Base-by-base conservation (phyloP, 305 asterid species). In the Salvia sclarea region DNA sequence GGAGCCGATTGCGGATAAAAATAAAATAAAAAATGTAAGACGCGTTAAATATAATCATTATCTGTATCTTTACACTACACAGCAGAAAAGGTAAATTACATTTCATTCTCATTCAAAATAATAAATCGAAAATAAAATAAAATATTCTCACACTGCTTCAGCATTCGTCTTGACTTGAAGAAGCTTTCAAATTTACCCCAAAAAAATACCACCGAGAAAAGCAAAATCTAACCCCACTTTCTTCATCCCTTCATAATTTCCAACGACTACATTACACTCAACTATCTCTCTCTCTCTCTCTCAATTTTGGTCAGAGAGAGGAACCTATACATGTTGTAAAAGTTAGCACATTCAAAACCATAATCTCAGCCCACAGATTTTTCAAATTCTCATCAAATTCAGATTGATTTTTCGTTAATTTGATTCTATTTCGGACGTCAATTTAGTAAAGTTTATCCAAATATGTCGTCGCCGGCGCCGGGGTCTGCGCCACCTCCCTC, bases 401-500 rank as follows among this genome's bases (percentile, higher is more conserved):
- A 24, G 16, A 48, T 25, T 68, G 16, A 30, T 20, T 45, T 14
- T 43, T 40, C 41, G 10, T 66, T 52, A 4, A 25, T 25, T 25
- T 4, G 30, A 25, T 25, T 25, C 30, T 2, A 40, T 68, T 43
- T 12, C 0, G 41, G 24, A 28, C 37, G 4, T 41, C 30, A 16
- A 22, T 52, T 49, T 35, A 11, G 59, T 16, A 38, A 13, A 10
- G 53, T 35, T 31, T 1, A 47, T 48, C 14, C 5, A 20, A 55
- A 16, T 21, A 78, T 74, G 82, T 74, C 82, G 49, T 44, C 79
- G 71, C 82, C 82, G 63, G 79, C 79, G 79, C 82, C 79, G 79
- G 77, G 56, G 16, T 37, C 82, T 20, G 56, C 97, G 7, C 96
- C 93, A 0, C 71, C 87, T 53, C 95, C 88, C 22, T 48, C 75